Evolutionary conservation across 1,139 yeast genomes (phyloP), one percentile per base, ranked within the genome.

Genomic region (Lizanozyma gosingica): DNA sequence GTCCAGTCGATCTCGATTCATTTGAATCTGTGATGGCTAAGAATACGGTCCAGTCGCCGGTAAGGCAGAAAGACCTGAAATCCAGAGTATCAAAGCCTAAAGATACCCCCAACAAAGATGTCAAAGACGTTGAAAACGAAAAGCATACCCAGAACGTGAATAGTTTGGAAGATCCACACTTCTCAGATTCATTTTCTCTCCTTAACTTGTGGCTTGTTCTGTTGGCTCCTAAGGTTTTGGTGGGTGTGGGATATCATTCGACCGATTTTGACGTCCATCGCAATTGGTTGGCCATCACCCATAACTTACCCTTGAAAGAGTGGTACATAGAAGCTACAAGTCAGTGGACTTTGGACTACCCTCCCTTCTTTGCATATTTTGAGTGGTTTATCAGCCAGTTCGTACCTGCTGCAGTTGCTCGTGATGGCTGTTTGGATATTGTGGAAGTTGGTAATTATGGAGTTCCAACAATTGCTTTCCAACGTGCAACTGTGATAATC

Each of bases 241-340:
- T 70, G n/a, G 47, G 60, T 3, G 53, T 62, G 16, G 71, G 70
- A 1, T 79, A 79, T 56, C 85, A 81, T 51, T 84, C 95, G 2
- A 92, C 98, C 0, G 98, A 94, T 57, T 92, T 94, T 53, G 98
- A 92, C 56, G 98, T 94, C 14, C 98, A 92, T 59, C 70, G 98
- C 44, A 92, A 92, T 57, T 92, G 98, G 98, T 71, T 92, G 35
- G 95, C 98, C 0, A 81, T 92, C 37, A 92, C 98, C 2, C 65
- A 79, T 51, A 73, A 72, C n/a, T 61, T 90, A 33, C 97, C 97
- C 0, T 42, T 90, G 14, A 63, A 64, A 11, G 59, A 83, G 43
- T 92, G 99, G 99, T 92, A 92, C 56, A 59, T 70, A 37, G 96
- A 92, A 52, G 63, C 71, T 18, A 88, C 95, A 0, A 83, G 86